phyloP scores from a whole-genome alignment of 495 filamentous ascomycete species.

The Neurospora sp. region DNA sequence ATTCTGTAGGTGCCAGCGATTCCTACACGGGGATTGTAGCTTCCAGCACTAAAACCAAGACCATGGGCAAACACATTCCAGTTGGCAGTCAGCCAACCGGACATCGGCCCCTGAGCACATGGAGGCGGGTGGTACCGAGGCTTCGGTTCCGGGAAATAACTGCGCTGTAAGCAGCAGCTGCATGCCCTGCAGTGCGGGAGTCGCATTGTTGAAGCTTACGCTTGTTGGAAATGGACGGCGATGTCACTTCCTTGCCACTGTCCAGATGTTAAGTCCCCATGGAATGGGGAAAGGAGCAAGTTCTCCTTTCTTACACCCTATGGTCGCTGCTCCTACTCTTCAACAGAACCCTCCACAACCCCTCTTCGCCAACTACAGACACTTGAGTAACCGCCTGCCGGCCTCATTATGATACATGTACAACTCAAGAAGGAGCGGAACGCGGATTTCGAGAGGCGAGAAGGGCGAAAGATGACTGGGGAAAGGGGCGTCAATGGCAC shows the following conservation, averaged over 20 bases:
- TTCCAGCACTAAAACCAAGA: background rate
- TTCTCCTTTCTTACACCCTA: no score
- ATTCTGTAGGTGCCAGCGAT: background rate
- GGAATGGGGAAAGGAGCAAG: background rate
- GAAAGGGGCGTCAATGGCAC: no score
- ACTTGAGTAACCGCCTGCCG: no score
- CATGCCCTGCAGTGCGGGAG: background rate
- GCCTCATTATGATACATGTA: no score
- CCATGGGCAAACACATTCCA: background rate
- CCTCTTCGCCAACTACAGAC: no score
- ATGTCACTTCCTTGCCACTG: background rate
- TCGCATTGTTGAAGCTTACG: background rate
- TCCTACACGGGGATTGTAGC: background rate
- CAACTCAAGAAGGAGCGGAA: no score
- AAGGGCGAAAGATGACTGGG: no score
- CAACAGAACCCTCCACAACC: no score
- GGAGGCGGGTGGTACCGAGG: background rate
- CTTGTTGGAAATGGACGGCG: background rate
- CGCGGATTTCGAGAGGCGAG: no score
- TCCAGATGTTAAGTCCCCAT: background rate
- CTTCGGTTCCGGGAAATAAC: background rate
- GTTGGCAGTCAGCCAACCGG: background rate
- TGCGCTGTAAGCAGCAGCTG: background rate
- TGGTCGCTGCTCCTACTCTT: no score
- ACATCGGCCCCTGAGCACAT: background rate